Conservation (phyloP, 176 grass and related monocot species). For the Chrysopogon serrulatus region DNA sequence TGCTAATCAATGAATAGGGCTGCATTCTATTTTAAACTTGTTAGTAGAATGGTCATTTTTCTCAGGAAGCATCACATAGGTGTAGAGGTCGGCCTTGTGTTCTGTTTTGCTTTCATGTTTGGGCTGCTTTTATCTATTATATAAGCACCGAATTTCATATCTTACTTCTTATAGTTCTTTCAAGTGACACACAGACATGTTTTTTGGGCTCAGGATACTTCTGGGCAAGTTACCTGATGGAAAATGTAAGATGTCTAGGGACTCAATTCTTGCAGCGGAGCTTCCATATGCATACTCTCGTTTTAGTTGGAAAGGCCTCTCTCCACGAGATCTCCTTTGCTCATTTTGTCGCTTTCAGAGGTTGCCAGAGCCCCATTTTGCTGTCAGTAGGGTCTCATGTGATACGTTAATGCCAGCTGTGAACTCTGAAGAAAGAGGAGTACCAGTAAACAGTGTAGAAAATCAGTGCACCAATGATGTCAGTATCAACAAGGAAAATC, state of each 20-base stretch:
- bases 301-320: constrained; percentile 68
- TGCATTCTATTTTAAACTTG: constrained; percentile 3
- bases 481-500: constrained; percentile 28
- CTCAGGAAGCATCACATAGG: constrained; percentile 6
- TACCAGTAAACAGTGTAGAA: constrained; percentile 1
- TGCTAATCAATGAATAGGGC: neutral
- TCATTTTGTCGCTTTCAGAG: constrained; percentile 79
- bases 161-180: constrained; percentile 22
- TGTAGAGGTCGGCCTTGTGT: neutral
- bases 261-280: constrained; percentile 71
- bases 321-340: constrained; percentile 70
- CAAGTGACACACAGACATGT: constrained; percentile 1
- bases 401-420: constrained; percentile 23
- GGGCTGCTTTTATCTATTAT: constrained; percentile 2
- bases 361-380: constrained; percentile 59
- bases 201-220: constrained; percentile 71
- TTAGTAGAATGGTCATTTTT: neutral
- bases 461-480: constrained; percentile 26
- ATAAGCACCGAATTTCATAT: neutral
- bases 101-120: neutral
- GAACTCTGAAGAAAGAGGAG: constrained; percentile 9
- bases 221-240: constrained; percentile 77
- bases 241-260: constrained; percentile 72
- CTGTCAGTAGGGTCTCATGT: constrained; percentile 32
- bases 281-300: constrained; percentile 68